Percentiles rank a stretch among this genome's conserved stretches.
Conservation (phyloP, 106 monocot species). For the Dendrobium huoshanense region DNA sequence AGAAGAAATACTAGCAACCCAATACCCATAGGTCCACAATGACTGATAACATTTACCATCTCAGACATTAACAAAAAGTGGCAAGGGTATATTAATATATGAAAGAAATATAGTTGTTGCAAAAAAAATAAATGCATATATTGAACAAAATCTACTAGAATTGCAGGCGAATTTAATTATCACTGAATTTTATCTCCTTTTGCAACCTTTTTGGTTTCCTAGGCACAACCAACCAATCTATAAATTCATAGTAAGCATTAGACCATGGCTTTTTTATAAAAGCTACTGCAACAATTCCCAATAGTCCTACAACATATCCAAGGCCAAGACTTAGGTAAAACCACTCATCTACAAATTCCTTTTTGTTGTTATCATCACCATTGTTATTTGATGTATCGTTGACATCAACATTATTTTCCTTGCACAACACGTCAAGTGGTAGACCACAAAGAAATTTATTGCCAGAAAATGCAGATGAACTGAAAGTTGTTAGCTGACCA, state of each 20-base stretch:
- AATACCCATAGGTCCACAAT: too few relatives aligned
- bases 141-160: background rate
- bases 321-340: background rate
- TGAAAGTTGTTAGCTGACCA: conserved; percentile 9
- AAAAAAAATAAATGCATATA: background rate
- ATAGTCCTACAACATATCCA: background rate
- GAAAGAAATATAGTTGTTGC: background rate
- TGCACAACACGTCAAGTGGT: background rate
- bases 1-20: too few relatives aligned
- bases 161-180: background rate
- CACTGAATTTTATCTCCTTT: background rate
- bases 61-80: too few relatives aligned
- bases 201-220: background rate
- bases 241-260: background rate
- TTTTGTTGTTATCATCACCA: background rate
- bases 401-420: background rate
- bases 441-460: background rate
- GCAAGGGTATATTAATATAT: too few relatives aligned
- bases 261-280: background rate
- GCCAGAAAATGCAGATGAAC: background rate
- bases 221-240: background rate
- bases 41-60: too few relatives aligned
- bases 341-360: background rate
- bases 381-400: background rate
- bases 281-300: background rate